Percentiles rank a stretch among this genome's conserved stretches.
Evolutionary conservation across 2,329 filamentous ascomycete species (phyloP).

Genomic region (Aspergillus chevalieri): DNA sequence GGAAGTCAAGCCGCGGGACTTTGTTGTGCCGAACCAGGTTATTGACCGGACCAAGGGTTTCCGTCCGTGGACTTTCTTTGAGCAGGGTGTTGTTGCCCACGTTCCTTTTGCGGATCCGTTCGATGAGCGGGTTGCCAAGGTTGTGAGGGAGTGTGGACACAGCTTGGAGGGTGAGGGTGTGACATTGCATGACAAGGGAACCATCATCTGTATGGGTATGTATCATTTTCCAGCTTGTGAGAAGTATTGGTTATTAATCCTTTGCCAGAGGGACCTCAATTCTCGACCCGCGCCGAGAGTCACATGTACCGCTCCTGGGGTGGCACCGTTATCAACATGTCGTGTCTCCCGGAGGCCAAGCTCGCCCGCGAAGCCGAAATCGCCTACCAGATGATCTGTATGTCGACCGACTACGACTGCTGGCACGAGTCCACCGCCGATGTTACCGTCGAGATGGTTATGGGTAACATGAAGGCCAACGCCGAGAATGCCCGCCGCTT

Average conservation of each 20-base stretch:
- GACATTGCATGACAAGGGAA: conserved; percentile 74
- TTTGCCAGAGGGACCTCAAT: conserved; percentile 81
- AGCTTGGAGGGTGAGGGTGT: conserved; percentile 78
- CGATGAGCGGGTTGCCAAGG: conserved; percentile 66
- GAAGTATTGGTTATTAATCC: not conserved
- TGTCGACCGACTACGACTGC: conserved; percentile 99
- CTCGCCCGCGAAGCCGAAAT: conserved; percentile 94
- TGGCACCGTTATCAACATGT: conserved; percentile 97
- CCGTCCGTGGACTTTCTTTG: conserved; percentile 90
- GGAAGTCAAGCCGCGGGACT: conserved; percentile 90
- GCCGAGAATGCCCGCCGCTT: conserved; percentile 78
- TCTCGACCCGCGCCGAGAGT: conserved; percentile 91
- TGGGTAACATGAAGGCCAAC: conserved; percentile 94
- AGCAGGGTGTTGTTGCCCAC: conserved; percentile 76
- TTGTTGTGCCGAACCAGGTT: conserved; percentile 91
- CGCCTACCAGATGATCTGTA: conserved; percentile 96
- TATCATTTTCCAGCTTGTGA: conserved; percentile 10
- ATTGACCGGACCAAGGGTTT: conserved; percentile 97
- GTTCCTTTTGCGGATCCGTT: conserved; percentile 96
- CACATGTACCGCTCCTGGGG: conserved; percentile 94
- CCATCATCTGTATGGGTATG: conserved; percentile 84
- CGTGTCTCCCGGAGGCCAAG: conserved; percentile 88
- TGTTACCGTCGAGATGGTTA: conserved; percentile 94
- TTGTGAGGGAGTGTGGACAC: conserved; percentile 72
- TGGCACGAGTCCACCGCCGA: conserved; percentile 74